A percentile compares a stretch with the other conserved stretches of the same genome.
These are phyloP conservation scores for Citrus hindsii DNA, from an alignment of 345 rosid species.

Conservation along the genomic window DNA sequence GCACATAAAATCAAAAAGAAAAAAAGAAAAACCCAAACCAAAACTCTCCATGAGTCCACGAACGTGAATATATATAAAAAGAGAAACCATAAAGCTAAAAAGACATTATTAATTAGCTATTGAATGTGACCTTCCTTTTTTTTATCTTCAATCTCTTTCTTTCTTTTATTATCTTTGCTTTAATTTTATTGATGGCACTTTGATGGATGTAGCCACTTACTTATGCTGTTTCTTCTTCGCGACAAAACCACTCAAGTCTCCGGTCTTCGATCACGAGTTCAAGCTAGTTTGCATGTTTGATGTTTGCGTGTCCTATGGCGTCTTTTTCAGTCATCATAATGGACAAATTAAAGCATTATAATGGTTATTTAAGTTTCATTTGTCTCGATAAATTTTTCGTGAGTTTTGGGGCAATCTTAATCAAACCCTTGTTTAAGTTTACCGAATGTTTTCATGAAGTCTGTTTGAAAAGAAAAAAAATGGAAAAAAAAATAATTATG, in stretches of 20 bases:
- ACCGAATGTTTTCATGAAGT: neutral
- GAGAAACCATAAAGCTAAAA: neutral
- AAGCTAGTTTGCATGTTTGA: neutral
- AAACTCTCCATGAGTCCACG: neutral
- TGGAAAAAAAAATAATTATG: no score
- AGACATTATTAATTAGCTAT: constrained; percentile 6
- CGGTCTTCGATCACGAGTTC: neutral
- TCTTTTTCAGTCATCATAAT: neutral
- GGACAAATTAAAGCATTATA: neutral
- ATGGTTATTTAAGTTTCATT: neutral
- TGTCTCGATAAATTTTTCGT: neutral
- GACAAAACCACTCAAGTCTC: neutral
- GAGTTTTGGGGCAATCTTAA: neutral
- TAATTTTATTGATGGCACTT: neutral
- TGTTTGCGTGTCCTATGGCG: neutral
- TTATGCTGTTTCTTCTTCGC: constrained; percentile 11
- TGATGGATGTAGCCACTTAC: constrained; percentile 9
- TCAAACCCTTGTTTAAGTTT: neutral
- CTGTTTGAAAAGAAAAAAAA: no score
- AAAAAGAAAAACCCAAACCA: no score
- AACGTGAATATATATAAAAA: neutral
- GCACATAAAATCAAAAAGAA: neutral
- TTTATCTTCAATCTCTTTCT: neutral
- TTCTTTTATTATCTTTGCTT: neutral
- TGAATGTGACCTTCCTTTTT: constrained; percentile 16